phyloP scores from a whole-genome alignment of 371 early-diverging fungal genomes.

The Chytridium lagenaria region DNA sequence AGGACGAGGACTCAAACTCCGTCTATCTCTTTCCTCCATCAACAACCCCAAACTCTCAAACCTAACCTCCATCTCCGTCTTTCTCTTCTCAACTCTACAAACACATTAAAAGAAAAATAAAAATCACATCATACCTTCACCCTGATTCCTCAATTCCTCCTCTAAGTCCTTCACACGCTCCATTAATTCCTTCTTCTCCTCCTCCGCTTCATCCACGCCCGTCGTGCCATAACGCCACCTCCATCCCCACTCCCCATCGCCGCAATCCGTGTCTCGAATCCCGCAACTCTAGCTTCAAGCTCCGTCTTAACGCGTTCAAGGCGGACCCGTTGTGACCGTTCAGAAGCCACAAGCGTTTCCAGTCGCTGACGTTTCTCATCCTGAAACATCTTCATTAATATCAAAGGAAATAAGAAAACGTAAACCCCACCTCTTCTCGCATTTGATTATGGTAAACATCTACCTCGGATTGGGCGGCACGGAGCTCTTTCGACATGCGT shows the following conservation, averaged over 20 bases:
- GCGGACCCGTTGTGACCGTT: slow-evolving; percentile 48
- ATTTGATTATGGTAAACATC: slow-evolving; percentile 42
- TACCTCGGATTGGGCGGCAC: slow-evolving; percentile 39
- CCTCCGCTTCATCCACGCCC: slow-evolving; percentile 1
- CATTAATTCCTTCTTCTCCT: background rate
- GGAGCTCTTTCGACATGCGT: slow-evolving; percentile 30
- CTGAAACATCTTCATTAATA: slow-evolving; percentile 18
- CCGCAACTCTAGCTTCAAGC: background rate
- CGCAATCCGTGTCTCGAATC: background rate
- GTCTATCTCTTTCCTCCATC: too few species aligned
- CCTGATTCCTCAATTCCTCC: too few species aligned
- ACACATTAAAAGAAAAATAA: too few species aligned
- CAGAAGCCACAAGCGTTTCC: slow-evolving; percentile 48
- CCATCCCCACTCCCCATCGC: background rate
- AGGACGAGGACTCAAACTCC: too few species aligned
- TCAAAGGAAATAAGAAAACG: background rate
- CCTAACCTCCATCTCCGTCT: too few species aligned
- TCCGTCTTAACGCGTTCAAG: slow-evolving; percentile 36
- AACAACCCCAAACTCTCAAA: too few species aligned
- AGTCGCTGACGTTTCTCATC: slow-evolving; percentile 44
- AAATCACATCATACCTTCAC: too few species aligned
- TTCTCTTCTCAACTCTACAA: too few species aligned
- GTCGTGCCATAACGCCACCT: background rate
- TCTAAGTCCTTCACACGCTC: too few species aligned
- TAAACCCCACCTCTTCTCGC: slow-evolving; percentile 42